Base-by-base conservation (phyloP, 2,329 filamentous ascomycete genomes). In the Xylariaceae sp. region DNA sequence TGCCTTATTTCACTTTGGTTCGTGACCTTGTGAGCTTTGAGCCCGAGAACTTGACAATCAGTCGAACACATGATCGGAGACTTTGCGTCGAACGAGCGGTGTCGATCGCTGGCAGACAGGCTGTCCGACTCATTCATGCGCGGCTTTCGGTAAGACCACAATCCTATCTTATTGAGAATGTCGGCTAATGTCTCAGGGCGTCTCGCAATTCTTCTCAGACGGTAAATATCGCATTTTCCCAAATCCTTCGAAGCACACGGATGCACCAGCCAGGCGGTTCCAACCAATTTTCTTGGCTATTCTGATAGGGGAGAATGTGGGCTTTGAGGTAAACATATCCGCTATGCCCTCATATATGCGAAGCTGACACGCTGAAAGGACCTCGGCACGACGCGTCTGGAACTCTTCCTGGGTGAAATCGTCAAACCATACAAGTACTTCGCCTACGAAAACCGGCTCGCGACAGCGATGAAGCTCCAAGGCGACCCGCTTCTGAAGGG, bases 401-500 rank as follows among this genome's bases (percentile, higher is more conserved):
- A 70, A 25, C 52, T 76, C n/a, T 77, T 75, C 67, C 44, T 72
- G 26, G 46, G 68, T 14, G 62, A 66, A 6, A 56, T 78, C 29
- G 61, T 67, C 26, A 73, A 72, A 44, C 72, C 75, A 4, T 55
- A 45, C 3, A 47, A 55, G 25, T 62, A 58, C 15, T 40, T 74
- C 11, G 57, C 52, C 5, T 71, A 70, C 42, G 71, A 76, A 45
- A 63, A 65, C 38, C 58, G 60, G 15, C 58, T 78, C 5, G 71
- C 64, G 4, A 59, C 65, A 35, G 55, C 65, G 18, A 52, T 77
- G 30, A 57, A 61, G 37, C 53, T 50, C 5, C 61, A 59, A 23
- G 57, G 58, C 2, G 55, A 67, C 14, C 53, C 56, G 0, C 72
- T 69, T 43, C 42, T 76, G 3, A 59, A 63, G 3, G 52, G 61